These are phyloP conservation scores for Plantago rigida DNA, from an alignment of 305 asterid species.

Conservation along the genomic window DNA sequence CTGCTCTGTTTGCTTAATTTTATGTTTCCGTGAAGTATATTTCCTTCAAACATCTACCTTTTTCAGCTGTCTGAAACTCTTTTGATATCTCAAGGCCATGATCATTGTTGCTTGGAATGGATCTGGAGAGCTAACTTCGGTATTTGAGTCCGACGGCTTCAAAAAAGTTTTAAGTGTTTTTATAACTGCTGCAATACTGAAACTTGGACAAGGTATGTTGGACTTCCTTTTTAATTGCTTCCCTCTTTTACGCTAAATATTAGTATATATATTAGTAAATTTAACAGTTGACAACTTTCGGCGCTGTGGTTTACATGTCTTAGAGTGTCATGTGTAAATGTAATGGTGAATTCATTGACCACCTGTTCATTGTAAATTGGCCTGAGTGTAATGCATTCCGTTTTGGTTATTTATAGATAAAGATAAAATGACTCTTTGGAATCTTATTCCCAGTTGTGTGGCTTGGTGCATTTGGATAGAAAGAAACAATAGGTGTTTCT, in stretches of 20 bases:
- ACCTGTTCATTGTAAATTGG: too few species aligned
- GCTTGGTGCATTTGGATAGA: too few species aligned
- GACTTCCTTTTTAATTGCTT: conserved; percentile 3
- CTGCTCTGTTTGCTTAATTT: conserved; percentile 19
- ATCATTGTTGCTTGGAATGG: conserved; percentile 96
- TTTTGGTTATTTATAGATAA: too few species aligned
- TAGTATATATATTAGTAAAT: background rate
- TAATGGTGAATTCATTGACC: too few species aligned
- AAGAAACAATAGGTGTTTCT: too few species aligned
- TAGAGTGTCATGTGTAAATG: too few species aligned
- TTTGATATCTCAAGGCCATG: conserved; percentile 64
- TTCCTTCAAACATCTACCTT: conserved; percentile 15
- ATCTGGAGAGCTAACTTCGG: conserved; percentile 53
- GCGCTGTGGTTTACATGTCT: too few species aligned
- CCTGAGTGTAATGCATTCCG: too few species aligned
- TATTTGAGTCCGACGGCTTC: conserved; percentile 55
- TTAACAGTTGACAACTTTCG: too few species aligned
- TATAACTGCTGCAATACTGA: conserved; percentile 88
- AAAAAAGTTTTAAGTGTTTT: conserved; percentile 85
- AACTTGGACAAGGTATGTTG: conserved; percentile 87
- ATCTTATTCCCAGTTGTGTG: too few species aligned
- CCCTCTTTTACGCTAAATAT: conserved; percentile 12
- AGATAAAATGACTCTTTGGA: too few species aligned
- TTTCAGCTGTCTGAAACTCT: conserved; percentile 26
- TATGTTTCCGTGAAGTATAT: conserved; percentile 18